Evolutionary conservation across 768 basidiomycete species (phyloP), one percentile per base, ranked within the genome.

Genomic region (Leucogyrophana mollusca): DNA sequence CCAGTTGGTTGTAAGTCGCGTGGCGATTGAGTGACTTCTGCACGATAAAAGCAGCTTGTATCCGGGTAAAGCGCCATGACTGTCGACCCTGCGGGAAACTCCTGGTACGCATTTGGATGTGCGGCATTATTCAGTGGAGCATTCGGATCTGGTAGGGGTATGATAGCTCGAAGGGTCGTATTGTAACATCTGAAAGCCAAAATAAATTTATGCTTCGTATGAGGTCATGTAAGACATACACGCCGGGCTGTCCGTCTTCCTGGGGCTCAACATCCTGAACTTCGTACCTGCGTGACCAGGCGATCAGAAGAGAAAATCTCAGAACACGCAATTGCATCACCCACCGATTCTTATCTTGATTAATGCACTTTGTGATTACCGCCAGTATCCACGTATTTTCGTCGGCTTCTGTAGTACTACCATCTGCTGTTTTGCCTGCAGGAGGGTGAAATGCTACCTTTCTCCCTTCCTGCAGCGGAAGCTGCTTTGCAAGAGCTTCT

Each of bases 61-160:
- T 93, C 90, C 0, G 90, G 90, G 65, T 91, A 93, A n/a, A 92
- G 70, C 2, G 88, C 90, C 78, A 93, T 79, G 9, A 93, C 90
- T 0, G 76, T 86, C 17, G 85, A 81, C 3, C 88, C 83, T 0
- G 77, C 67, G 18, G 77, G 68, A 60, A 90, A 93, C 52, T 83
- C 83, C 36, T 80, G 86, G 59, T 90, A 89, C 3, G 80, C 73
- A 55, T 73, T 79, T 33, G 82, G 70, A 66, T 90, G 87, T 14
- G 83, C 73, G 0, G 86, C 74, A 57, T 67, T 82, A 37, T 75
- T 78, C 22, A 72, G 61, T 9, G 70, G 66, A 1, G 85, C 82
- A 36, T 66, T 76, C 4, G 82, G 83, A 57, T 92, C 89, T 6
- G 90, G 90, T 20, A 93, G 70, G 1, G 90, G 90, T 45, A 93